phyloP scores from a whole-genome alignment of 2,329 filamentous ascomycete species.

The Alternaria rosae region DNA sequence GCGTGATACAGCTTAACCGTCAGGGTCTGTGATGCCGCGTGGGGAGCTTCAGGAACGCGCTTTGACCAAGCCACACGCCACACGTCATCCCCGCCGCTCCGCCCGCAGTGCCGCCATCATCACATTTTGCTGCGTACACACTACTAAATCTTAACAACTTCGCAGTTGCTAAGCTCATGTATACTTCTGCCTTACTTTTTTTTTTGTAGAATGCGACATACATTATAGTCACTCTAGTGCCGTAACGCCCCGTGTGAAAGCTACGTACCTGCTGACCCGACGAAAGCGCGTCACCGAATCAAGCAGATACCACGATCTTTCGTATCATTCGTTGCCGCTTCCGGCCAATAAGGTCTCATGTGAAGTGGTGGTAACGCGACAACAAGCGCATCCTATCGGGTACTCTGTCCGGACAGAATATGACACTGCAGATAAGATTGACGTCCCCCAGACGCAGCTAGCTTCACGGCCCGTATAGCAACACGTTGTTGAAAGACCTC shows the following conservation, averaged over 20 bases:
- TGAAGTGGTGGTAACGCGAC: no score
- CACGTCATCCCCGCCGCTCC: slow-evolving; percentile 16
- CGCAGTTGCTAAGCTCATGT: neutral
- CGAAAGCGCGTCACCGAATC: neutral
- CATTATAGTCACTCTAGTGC: no score
- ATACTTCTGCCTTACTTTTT: neutral
- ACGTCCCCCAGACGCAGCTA: no score
- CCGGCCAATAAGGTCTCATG: no score
- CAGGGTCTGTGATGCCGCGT: slow-evolving; percentile 1
- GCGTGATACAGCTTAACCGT: neutral
- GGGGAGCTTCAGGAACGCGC: slow-evolving; percentile 5
- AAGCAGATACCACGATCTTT: no score
- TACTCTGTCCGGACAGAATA: no score
- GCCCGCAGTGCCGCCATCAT: neutral
- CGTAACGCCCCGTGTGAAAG: neutral
- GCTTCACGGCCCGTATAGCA: no score
- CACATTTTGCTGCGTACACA: slow-evolving; percentile 2
- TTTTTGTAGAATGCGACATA: neutral
- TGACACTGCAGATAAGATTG: no score
- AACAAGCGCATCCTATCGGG: no score
- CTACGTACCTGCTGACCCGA: neutral
- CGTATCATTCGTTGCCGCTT: no score
- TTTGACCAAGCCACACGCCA: slow-evolving; percentile 18
- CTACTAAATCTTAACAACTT: neutral
- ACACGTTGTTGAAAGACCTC: neutral